Evolutionary conservation across 1,284 basidiomycete genomes (phyloP).

Genomic region (Sphagnurus paluster): DNA sequence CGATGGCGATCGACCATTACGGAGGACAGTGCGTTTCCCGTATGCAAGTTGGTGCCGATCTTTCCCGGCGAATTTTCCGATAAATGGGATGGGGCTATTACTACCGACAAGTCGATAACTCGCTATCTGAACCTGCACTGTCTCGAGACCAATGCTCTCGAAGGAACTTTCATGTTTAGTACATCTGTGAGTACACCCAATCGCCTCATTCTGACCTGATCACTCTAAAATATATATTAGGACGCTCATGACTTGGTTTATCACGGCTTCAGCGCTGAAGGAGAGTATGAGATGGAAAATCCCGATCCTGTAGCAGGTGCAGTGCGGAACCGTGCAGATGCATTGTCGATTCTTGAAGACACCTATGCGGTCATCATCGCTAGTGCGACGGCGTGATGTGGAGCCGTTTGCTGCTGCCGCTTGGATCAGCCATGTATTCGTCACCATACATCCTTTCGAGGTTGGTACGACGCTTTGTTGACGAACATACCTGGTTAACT

Average conservation of each 20-base stretch:
- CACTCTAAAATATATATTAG: conserved; percentile 1
- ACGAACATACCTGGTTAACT: neutral
- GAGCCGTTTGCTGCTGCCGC: conserved; percentile 20
- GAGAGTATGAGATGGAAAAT: neutral
- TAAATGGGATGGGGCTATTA: conserved; percentile 8
- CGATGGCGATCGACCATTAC: conserved; percentile 17
- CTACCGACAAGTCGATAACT: conserved; percentile 2
- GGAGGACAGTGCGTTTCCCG: conserved; percentile 12
- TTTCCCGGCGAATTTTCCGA: conserved; percentile 11
- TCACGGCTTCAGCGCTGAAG: conserved; percentile 9
- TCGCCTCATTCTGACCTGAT: too few species aligned
- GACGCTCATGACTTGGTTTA: conserved; percentile 1
- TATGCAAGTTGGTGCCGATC: conserved; percentile 19
- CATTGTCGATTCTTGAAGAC: conserved; percentile 16
- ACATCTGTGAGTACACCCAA: conserved; percentile 10
- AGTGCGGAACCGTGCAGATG: conserved; percentile 13
- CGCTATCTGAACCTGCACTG: conserved; percentile 20
- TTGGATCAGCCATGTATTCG: conserved; percentile 19
- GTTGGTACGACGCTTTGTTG: neutral
- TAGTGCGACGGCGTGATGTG: conserved; percentile 1
- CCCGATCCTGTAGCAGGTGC: conserved; percentile 8
- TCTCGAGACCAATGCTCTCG: conserved; percentile 20
- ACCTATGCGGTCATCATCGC: conserved; percentile 13
- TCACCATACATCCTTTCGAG: conserved; percentile 21
- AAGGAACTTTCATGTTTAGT: conserved; percentile 19